Evolutionary conservation across 192 early-diverging fungal genomes (phyloP), one percentile per base, ranked within the genome.

Genomic region (Dissophora globulifera): DNA sequence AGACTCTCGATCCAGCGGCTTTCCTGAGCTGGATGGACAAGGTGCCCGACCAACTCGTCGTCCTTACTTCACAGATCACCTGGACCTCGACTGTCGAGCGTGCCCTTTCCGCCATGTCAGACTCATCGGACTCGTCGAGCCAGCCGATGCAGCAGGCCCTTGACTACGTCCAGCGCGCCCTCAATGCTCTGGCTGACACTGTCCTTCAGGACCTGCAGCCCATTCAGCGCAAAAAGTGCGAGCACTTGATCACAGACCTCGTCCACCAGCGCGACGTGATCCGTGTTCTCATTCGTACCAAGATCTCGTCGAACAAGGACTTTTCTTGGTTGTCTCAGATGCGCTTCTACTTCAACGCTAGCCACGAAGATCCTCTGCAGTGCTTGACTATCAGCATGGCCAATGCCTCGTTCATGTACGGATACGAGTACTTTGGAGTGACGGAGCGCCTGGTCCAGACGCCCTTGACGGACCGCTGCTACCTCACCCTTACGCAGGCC

Each of bases 391-490:
- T 99, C 61, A 82, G 84, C 25, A 97, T 99, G 93, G 97, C 96
- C 1, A 93, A 98, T 54, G 96, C 97, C 11, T 79, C 89, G 33
- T 99, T 98, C 83, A 82, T 81, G 6, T 99, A 99, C 64, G 98
- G 98, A 2, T 99, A 92, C 58, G 98, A 99, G 82, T 99, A 99
- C 63, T 89, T 98, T 67, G 98, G 97, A 45, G 90, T 99, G 20
- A 89, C 93, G 16, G 97, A 99, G 81, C 92, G 97, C 29, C 83
- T 99, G 49, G 97, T 99, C 45, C 97, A 99, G 81, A 99, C 98
- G 16, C 97, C 98, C 16, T 81, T 99, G 52, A 99, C 98, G 0
- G 98, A 99, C 82, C 89, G 95, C 41, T 99, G 98, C 84, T 99
- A 99, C 78, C 79, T 99, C 78, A 99, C 98, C 27, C 82, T 99